Conservation (phyloP, 2,329 filamentous ascomycete genomes). For the Cladophialophora immunda region DNA sequence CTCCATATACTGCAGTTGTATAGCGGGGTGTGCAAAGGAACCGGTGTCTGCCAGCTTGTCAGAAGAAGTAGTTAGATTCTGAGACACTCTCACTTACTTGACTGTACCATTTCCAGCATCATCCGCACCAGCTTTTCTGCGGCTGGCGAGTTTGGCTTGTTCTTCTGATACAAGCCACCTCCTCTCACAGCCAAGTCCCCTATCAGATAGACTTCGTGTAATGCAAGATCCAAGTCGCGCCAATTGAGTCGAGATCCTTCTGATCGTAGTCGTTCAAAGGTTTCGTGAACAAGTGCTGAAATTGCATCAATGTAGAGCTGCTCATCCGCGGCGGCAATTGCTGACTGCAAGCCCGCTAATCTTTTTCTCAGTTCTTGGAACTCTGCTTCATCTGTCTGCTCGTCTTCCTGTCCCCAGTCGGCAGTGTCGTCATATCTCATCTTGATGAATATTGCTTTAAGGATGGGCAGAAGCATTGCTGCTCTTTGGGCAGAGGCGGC, state of each 20-base stretch:
- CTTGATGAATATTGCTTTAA: slow-evolving; percentile 91
- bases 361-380: slow-evolving; percentile 94
- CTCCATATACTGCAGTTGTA: slow-evolving; percentile 97
- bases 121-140: slow-evolving; percentile 85
- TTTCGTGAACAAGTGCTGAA: slow-evolving; percentile 85
- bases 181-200: slow-evolving; percentile 92
- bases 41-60: slow-evolving; percentile 70
- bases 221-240: slow-evolving; percentile 91
- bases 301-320: slow-evolving; percentile 86
- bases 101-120: slow-evolving; percentile 96
- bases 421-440: slow-evolving; percentile 98
- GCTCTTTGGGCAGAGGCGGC: slow-evolving; percentile 77
- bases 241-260: slow-evolving; percentile 82
- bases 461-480: slow-evolving; percentile 83
- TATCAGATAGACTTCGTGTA: slow-evolving; percentile 95
- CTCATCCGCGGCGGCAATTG: slow-evolving; percentile 88
- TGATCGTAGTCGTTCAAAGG: slow-evolving; percentile 81
- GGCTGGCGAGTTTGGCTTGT: slow-evolving; percentile 78
- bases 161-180: slow-evolving; percentile 86
- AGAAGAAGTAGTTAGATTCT: slow-evolving; percentile 24
- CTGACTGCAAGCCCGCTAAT: slow-evolving; percentile 90
- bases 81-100: slow-evolving; percentile 54
- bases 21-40: slow-evolving; percentile 86
- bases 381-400: slow-evolving; percentile 95
- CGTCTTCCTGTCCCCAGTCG: slow-evolving; percentile 91